Conservation (phyloP, 257 asterid genomes). For the Petrea volubilis region DNA sequence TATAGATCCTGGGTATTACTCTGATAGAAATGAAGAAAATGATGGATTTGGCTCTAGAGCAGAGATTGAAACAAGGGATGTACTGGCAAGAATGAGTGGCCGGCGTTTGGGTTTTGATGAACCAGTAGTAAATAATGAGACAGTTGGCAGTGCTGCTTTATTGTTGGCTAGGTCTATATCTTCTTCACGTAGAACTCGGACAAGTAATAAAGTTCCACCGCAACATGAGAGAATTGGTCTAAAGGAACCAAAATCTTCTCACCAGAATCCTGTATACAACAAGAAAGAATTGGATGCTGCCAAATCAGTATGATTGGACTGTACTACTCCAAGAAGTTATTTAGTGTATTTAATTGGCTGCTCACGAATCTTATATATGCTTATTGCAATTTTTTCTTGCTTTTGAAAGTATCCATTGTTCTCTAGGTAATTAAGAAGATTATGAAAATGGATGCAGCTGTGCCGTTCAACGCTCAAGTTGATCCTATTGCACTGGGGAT, state of each 20-base stretch:
- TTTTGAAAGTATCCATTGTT: neutral
- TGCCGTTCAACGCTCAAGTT: conserved; percentile 85
- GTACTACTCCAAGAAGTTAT: neutral
- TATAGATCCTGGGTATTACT: conserved; percentile 31
- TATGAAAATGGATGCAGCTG: too few relatives aligned
- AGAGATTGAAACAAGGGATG: conserved; percentile 38
- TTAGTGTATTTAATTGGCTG: neutral
- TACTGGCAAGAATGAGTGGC: conserved; percentile 37
- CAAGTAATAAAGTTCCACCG: conserved; percentile 31
- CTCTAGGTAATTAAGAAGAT: conserved; percentile 50
- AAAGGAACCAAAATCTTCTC: conserved; percentile 40
- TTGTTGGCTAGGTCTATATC: conserved; percentile 41
- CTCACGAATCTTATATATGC: neutral
- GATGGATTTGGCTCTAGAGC: conserved; percentile 35
- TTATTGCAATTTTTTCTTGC: conserved; percentile 1
- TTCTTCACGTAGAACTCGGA: conserved; percentile 45
- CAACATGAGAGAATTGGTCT: conserved; percentile 37
- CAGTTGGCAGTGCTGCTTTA: conserved; percentile 48
- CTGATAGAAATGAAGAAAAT: conserved; percentile 42
- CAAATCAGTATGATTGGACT: conserved; percentile 38
- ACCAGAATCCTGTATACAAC: conserved; percentile 24
- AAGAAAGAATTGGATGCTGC: conserved; percentile 51
- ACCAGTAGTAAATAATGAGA: conserved; percentile 31
- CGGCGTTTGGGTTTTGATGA: conserved; percentile 37
- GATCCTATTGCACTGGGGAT: conserved; percentile 84